Conservation (phyloP, 768 basidiomycete genomes). For the Termitomyces sp. region DNA sequence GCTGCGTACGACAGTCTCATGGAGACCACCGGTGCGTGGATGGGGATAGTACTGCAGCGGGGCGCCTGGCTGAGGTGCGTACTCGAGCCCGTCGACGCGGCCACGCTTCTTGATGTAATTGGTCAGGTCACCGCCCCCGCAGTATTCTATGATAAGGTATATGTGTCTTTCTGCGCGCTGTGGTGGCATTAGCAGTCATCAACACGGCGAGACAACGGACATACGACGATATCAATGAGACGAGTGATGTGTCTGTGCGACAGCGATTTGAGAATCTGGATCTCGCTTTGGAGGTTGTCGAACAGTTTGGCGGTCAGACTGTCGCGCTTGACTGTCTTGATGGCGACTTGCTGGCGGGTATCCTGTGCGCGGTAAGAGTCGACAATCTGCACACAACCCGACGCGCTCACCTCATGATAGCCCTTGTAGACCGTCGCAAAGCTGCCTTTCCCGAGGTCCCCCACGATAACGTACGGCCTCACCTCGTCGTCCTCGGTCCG, state of each 20-base stretch:
- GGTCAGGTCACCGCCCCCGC: conserved; percentile 92
- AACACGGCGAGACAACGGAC: conserved; percentile 15
- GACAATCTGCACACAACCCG: too few relatives aligned
- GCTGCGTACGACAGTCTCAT: conserved; percentile 85
- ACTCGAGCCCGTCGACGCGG: conserved; percentile 84
- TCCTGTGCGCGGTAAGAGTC: conserved; percentile 39
- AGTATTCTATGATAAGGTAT: conserved; percentile 97
- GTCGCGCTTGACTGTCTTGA: conserved; percentile 90
- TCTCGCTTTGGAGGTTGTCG: conserved; percentile 98
- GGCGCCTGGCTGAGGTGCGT: conserved; percentile 61
- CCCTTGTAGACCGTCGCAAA: background rate
- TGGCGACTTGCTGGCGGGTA: conserved; percentile 32
- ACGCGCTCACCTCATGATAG: conserved; percentile 64
- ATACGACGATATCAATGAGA: conserved; percentile 87
- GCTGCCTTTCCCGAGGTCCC: conserved; percentile 44
- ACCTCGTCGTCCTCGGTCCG: conserved; percentile 60
- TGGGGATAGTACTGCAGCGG: conserved; percentile 84
- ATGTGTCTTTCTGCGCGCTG: conserved; percentile 74
- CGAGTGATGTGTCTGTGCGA: conserved; percentile 92
- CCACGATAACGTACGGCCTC: conserved; percentile 71
- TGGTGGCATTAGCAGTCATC: too few relatives aligned
- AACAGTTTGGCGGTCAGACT: conserved; percentile 88
- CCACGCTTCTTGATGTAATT: conserved; percentile 99
- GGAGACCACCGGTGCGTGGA: conserved; percentile 84
- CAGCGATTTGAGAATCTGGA: conserved; percentile 91